phyloP scores from a whole-genome alignment of 2,329 filamentous ascomycete genomes.

The Fusarium ramigenum region DNA sequence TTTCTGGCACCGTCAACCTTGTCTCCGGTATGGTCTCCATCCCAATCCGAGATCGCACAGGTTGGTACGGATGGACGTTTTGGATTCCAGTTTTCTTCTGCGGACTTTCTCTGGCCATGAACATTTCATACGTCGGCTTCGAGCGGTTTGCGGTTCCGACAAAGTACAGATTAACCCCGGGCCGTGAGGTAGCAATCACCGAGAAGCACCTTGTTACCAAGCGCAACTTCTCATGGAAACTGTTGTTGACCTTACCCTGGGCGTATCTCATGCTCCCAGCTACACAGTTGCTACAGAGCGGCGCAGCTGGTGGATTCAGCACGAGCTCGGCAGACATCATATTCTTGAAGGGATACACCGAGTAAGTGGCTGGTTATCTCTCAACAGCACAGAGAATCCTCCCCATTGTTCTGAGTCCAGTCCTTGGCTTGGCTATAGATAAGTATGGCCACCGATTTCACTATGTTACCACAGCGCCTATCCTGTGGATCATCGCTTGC shows the following conservation, averaged over 20 bases:
- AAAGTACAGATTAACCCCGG: not conserved
- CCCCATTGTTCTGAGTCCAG: not conserved
- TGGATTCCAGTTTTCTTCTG: not conserved
- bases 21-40: not conserved
- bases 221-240: not conserved
- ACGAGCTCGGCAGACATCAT: not conserved
- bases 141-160: not conserved
- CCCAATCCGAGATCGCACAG: not conserved
- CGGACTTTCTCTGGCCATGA: not conserved
- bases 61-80: not conserved
- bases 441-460: not conserved
- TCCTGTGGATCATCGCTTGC: not conserved
- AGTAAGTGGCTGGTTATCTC: not conserved
- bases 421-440: not conserved
- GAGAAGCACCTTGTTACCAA: not conserved
- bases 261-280: not conserved
- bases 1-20: not conserved
- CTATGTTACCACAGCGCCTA: fast-evolving
- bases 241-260: not conserved
- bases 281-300: not conserved
- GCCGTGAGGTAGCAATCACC: not conserved
- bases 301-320: not conserved
- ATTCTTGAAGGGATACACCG: not conserved
- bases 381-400: not conserved
- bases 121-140: not conserved